These are phyloP conservation scores for Guadua angustifolia DNA, from an alignment of 176 grass and related monocot species.

Conservation along the genomic window DNA sequence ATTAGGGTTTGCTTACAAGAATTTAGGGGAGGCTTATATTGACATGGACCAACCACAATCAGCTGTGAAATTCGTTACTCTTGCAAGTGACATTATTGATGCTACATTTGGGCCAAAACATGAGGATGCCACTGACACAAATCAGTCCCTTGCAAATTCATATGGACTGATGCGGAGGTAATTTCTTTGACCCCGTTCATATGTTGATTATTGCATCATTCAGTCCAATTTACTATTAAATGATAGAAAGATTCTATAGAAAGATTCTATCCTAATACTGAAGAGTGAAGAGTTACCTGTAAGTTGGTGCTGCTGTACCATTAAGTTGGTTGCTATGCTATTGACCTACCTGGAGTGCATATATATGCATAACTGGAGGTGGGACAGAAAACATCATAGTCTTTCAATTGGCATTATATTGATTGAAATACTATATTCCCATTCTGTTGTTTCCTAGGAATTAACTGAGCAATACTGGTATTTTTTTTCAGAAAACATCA, in stretches of 20 bases:
- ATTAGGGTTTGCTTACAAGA: conserved; percentile 80
- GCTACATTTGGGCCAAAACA: conserved; percentile 59
- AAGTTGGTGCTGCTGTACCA: too few relatives aligned
- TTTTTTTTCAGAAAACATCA: not conserved
- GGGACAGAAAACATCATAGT: too few relatives aligned
- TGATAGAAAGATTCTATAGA: too few relatives aligned
- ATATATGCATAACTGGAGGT: too few relatives aligned
- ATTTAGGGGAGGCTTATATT: conserved; percentile 67
- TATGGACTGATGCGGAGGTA: conserved; percentile 76
- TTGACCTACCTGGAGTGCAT: too few relatives aligned
- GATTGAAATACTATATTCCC: too few relatives aligned
- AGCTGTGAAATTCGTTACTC: conserved; percentile 52
- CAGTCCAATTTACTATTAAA: not conserved
- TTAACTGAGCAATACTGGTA: not conserved
- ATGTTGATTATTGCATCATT: not conserved
- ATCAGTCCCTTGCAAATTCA: conserved; percentile 72
- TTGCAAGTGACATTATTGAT: conserved; percentile 65
- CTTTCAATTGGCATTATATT: too few relatives aligned
- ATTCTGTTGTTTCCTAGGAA: too few relatives aligned
- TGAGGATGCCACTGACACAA: conserved; percentile 66
- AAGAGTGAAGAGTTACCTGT: too few relatives aligned
- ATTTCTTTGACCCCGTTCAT: conserved; percentile 31
- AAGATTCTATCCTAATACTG: too few relatives aligned
- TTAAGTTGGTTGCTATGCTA: too few relatives aligned
- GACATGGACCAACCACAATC: conserved; percentile 45